Base-by-base conservation (phyloP, 768 basidiomycete genomes). In the Amanita jacksonii region DNA sequence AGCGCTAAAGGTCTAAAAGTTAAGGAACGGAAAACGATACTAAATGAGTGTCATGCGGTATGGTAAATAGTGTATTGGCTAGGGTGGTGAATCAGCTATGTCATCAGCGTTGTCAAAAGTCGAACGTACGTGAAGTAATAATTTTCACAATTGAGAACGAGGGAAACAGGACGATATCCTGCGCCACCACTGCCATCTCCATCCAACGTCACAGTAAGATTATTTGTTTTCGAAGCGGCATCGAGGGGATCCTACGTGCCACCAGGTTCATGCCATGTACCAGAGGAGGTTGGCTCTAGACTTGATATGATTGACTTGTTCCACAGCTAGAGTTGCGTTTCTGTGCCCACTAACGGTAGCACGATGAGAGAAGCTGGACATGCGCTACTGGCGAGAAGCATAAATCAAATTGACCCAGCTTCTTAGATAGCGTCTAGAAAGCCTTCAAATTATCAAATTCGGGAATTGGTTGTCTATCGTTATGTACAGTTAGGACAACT, bases 191-290 rank as follows among this genome's bases (percentile, higher is more conserved):
- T 48, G 6, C 69, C 68, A 49, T 71, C 67, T 10, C 70, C 71
- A 36, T 83, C 80, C 7, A 81, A 55, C 2, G 67, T 65, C 30
- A 72, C 73, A 52, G 84, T 81, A 6, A 77, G 62, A 46, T 77
- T 70, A 24, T 74, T 74, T 0, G 79, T 59, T 19, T 58, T 61
- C 3, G 59, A 46, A 0, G 84, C 76, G 0, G 81, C 79, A 41
- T 78, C 67, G 30, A 81, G 63, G 5, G 85, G 81, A 48, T 84
- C 79, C 8, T 70, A 70, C 0, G 74, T 79, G 31, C 83, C 82
- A 51, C 85, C 82, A 0, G 79, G 81, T 57, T 86, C 83, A 50
- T 86, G 81, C 0, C 69, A 80, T 84, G 59, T 85, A 85, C 78
- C 79, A 83, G 1, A 81, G 60, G 22, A 89, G 69, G 50, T 85